phyloP scores from a whole-genome alignment of 352 stramenopile genomes.

The Thalassiosira livingstoniorum region DNA sequence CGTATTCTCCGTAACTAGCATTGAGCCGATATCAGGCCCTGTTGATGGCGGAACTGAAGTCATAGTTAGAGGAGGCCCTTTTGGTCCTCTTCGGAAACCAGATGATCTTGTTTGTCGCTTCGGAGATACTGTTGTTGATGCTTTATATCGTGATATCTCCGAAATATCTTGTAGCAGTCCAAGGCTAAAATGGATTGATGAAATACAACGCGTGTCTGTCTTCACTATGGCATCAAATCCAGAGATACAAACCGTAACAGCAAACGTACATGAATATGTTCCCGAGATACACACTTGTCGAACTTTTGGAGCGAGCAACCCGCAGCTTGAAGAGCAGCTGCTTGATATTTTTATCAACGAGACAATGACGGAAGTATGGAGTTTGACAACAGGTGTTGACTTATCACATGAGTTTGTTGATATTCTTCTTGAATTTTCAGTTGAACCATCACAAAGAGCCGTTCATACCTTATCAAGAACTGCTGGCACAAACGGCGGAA shows the following conservation, averaged over 20 bases:
- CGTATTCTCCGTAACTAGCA: constrained; percentile 41
- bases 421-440: no score
- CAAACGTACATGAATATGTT: constrained; percentile 71
- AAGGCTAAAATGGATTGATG: constrained; percentile 83
- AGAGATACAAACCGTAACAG: constrained; percentile 85
- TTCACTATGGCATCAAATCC: constrained; percentile 77
- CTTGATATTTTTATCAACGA: background rate
- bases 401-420: no score
- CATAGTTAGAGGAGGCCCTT: constrained; percentile 41
- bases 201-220: constrained; percentile 81
- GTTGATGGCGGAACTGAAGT: constrained; percentile 54
- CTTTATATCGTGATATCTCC: constrained; percentile 80
- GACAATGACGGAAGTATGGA: background rate
- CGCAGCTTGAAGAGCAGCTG: background rate
- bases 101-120: constrained; percentile 88
- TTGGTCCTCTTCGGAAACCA: constrained; percentile 61
- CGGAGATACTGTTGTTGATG: constrained; percentile 87
- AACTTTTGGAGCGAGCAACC: constrained; percentile 56
- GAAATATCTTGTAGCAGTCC: constrained; percentile 86
- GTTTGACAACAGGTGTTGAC: no score
- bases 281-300: constrained; percentile 75
- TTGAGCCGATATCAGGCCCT: constrained; percentile 48
- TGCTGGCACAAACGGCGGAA: no score
- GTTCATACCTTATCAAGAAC: no score
- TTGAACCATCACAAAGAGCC: no score